Conservation (phyloP, 352 stramenopile genomes). For the Chrysophaeum taylorii region DNA sequence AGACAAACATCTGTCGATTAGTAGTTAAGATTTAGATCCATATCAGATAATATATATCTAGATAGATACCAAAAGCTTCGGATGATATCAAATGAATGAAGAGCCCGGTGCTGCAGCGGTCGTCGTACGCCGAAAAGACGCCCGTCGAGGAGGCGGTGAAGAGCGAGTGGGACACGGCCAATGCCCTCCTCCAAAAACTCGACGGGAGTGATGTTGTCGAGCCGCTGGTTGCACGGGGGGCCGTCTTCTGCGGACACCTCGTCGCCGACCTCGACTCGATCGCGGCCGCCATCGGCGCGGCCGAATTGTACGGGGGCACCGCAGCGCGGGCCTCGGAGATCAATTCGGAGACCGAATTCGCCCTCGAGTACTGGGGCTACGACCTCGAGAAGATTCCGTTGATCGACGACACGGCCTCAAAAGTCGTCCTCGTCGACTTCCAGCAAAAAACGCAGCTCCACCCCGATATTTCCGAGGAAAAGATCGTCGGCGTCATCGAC, state of each 20-base stretch:
- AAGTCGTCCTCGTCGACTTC: conserved; percentile 50
- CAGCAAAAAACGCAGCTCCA: conserved; percentile 48
- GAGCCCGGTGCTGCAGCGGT: no score
- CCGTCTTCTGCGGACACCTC: conserved; percentile 13
- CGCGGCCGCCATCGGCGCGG: conserved; percentile 7
- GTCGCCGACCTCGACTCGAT: conserved; percentile 14
- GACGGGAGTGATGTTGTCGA: neutral
- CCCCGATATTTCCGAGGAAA: conserved; percentile 36
- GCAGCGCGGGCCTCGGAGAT: conserved; percentile 3
- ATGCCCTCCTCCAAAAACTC: neutral
- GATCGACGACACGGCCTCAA: conserved; percentile 30
- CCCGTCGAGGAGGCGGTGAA: conserved; percentile 15
- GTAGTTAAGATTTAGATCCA: no score
- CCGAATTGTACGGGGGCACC: neutral
- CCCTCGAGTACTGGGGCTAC: conserved; percentile 13
- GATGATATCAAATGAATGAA: no score
- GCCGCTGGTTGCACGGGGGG: neutral
- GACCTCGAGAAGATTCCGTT: no score
- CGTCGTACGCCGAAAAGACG: no score
- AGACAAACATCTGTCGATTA: no score
- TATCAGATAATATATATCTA: no score
- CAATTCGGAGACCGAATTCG: conserved; percentile 14
- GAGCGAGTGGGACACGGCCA: neutral
- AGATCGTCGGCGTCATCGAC: conserved; percentile 53
- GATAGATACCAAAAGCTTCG: no score